Evolutionary conservation across 2,329 filamentous ascomycete species (phyloP).

Genomic region (Penicillium janthinellum): DNA sequence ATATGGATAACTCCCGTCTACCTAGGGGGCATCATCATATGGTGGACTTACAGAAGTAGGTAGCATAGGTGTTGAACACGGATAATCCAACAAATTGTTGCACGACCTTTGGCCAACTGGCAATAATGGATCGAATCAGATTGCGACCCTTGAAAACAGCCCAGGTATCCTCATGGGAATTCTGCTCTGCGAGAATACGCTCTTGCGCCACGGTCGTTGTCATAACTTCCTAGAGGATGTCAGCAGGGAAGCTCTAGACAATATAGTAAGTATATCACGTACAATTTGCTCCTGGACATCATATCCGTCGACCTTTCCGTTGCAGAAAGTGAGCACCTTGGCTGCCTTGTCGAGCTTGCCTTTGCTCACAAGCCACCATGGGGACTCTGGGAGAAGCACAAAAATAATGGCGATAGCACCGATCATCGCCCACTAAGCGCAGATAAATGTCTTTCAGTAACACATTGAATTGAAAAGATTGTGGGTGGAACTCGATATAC

Average conservation of each 20-base stretch:
- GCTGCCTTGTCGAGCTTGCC: constrained; percentile 36
- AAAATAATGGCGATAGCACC: constrained; percentile 46
- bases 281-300: constrained; percentile 39
- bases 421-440: constrained; percentile 47
- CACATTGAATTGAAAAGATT: not conserved
- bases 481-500: constrained; percentile 15
- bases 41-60: constrained; percentile 40
- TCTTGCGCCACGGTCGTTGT: constrained; percentile 38
- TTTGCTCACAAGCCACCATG: constrained; percentile 44
- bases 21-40: not conserved
- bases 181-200: constrained; percentile 32
- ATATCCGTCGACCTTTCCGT: constrained; percentile 36
- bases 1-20: not conserved
- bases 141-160: constrained; percentile 45
- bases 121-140: constrained; percentile 41
- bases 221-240: constrained; percentile 35
- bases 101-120: constrained; percentile 44
- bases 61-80: constrained; percentile 45
- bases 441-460: not conserved
- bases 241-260: not conserved
- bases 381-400: constrained; percentile 38
- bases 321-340: constrained; percentile 32
- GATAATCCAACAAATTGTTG: constrained; percentile 46
- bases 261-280: not conserved
- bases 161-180: constrained; percentile 33